These are phyloP conservation scores for Penicillium sp. DNA, from an alignment of 2,329 filamentous ascomycete genomes.

Conservation along the genomic window DNA sequence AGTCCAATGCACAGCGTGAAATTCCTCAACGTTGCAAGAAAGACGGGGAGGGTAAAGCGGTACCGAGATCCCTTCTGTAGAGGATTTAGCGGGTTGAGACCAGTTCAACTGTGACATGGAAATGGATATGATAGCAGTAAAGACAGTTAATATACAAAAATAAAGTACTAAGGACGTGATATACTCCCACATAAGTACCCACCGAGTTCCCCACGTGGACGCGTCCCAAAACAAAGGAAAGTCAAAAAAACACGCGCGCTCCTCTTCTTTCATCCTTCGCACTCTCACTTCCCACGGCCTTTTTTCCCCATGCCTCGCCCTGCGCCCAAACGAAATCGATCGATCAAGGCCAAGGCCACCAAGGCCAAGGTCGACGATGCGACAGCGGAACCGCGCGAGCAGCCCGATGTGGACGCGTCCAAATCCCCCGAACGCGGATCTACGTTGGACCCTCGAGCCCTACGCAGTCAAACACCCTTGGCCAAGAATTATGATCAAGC, in stretches of 20 bases:
- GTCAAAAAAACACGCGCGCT: conserved; percentile 7
- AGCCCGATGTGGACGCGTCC: conserved; percentile 9
- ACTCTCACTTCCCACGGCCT: neutral
- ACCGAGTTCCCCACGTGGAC: conserved; percentile 12
- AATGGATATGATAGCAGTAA: neutral
- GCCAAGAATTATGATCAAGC: conserved; percentile 30
- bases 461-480: conserved; percentile 31
- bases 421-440: conserved; percentile 18
- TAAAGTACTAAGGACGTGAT: no score
- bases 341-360: conserved; percentile 6
- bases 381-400: conserved; percentile 1
- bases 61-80: neutral
- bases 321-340: conserved; percentile 21
- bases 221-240: conserved; percentile 11
- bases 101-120: neutral
- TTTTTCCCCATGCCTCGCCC: conserved; percentile 20
- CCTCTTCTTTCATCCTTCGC: conserved; percentile 1
- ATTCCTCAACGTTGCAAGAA: neutral
- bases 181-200: no score
- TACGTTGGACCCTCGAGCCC: conserved; percentile 15
- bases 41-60: neutral
- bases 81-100: neutral
- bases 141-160: no score
- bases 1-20: neutral
- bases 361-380: conserved; percentile 1